Conservation (phyloP, 2,329 filamentous ascomycete genomes). For the Arthrocladium fulminans region DNA sequence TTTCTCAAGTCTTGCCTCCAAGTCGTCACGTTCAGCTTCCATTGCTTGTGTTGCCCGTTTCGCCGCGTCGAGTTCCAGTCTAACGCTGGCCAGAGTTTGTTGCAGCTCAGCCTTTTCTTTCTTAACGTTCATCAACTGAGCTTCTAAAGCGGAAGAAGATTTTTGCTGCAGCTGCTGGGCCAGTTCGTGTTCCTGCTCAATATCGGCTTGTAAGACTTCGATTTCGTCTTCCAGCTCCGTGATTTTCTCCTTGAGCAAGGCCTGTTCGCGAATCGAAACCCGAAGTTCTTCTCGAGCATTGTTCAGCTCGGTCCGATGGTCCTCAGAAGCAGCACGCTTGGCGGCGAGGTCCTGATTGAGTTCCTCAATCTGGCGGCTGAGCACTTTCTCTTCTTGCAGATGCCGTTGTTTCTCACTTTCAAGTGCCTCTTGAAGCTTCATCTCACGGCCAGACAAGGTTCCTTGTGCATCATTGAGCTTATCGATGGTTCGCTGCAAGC, state of each 20-base stretch:
- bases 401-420: slow-evolving; percentile 65
- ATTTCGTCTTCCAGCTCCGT: slow-evolving; percentile 66
- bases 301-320: slow-evolving; percentile 57
- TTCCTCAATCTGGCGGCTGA: slow-evolving; percentile 65
- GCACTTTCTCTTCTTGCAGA: slow-evolving; percentile 58
- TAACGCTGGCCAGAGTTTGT: slow-evolving; percentile 52
- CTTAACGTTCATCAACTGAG: slow-evolving; percentile 47
- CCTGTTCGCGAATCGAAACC: slow-evolving; percentile 56
- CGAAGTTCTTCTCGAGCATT: slow-evolving; percentile 60
- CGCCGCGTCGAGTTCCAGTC: slow-evolving; percentile 52
- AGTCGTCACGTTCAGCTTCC: slow-evolving; percentile 58
- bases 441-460: slow-evolving; percentile 58
- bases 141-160: slow-evolving; percentile 51
- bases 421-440: slow-evolving; percentile 57
- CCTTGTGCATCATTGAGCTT: slow-evolving; percentile 60
- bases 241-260: slow-evolving; percentile 54
- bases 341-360: slow-evolving; percentile 62
- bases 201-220: slow-evolving; percentile 58
- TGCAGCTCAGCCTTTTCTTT: slow-evolving; percentile 57
- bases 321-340: slow-evolving; percentile 57
- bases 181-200: slow-evolving; percentile 57
- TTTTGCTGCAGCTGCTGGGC: slow-evolving; percentile 49
- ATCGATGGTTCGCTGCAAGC: slow-evolving; percentile 62
- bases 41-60: slow-evolving; percentile 49
- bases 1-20: slow-evolving; percentile 52